Percentiles rank a stretch among this genome's conserved stretches.
These are phyloP conservation scores for Aspergillus tubingensis DNA, from an alignment of 2,329 filamentous ascomycete genomes.

Conservation along the genomic window DNA sequence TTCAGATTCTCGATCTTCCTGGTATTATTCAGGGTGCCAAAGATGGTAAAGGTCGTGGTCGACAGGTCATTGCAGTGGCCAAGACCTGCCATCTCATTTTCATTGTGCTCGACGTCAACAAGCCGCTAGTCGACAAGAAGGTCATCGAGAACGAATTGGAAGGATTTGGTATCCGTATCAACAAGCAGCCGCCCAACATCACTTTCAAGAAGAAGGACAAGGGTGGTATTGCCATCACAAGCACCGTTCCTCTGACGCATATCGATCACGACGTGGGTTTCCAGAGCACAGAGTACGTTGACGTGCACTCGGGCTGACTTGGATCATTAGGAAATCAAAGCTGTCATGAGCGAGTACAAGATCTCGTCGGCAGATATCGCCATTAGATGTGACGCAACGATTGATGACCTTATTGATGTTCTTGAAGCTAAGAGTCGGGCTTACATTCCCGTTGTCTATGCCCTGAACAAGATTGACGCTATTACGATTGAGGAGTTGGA, in stretches of 20 bases:
- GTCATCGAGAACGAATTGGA: slow-evolving; percentile 94
- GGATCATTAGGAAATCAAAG: slow-evolving; percentile 74
- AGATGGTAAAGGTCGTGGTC: slow-evolving; percentile 94
- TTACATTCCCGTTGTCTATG: slow-evolving; percentile 99
- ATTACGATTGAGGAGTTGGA: slow-evolving; percentile 98
- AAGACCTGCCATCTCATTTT: slow-evolving; percentile 99
- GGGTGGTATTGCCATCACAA: slow-evolving; percentile 94
- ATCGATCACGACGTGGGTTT: slow-evolving; percentile 74
- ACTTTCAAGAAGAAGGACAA: slow-evolving; percentile 99
- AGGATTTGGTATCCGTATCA: slow-evolving; percentile 96
- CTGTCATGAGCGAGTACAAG: slow-evolving; percentile 94
- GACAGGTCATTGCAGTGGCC: slow-evolving; percentile 97
- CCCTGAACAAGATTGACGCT: slow-evolving; percentile 97
- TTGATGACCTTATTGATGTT: slow-evolving; percentile 95
- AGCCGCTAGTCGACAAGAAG: slow-evolving; percentile 93
- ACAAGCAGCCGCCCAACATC: slow-evolving; percentile 96
- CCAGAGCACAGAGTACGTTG: not conserved
- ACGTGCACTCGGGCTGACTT: slow-evolving; percentile 15
- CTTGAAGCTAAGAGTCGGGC: slow-evolving; percentile 91
- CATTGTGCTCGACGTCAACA: slow-evolving; percentile 97
- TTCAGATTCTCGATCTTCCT: slow-evolving; percentile 97
- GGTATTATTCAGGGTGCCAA: slow-evolving; percentile 99
- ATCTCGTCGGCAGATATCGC: slow-evolving; percentile 97
- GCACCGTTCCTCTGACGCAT: slow-evolving; percentile 85
- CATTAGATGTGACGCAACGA: slow-evolving; percentile 94